phyloP scores from a whole-genome alignment of 106 monocot species.

The Cymbidium sinense region DNA sequence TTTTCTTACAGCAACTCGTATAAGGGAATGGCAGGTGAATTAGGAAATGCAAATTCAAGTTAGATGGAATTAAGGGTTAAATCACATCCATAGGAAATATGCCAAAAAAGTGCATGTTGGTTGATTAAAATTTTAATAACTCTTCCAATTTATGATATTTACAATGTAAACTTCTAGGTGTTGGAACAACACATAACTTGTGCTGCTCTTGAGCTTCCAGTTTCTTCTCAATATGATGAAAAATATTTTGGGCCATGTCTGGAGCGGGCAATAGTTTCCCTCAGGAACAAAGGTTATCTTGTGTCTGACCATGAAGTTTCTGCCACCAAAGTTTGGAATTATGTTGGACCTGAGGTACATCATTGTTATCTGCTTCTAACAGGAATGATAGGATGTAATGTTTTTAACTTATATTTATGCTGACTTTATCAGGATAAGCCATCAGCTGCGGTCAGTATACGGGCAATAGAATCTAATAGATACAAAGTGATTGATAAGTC shows the following conservation, averaged over 20 bases:
- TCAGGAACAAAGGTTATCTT: constrained; percentile 61
- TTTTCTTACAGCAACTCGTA: background rate
- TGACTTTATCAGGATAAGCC: constrained; percentile 42
- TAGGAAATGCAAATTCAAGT: background rate
- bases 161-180: constrained; percentile 27
- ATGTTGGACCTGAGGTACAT: constrained; percentile 81
- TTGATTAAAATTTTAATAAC: background rate
- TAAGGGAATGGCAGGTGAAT: background rate
- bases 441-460: constrained; percentile 53
- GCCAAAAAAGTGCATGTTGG: background rate
- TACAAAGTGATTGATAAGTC: constrained; percentile 59
- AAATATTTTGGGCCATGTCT: constrained; percentile 64
- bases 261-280: constrained; percentile 27
- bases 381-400: background rate
- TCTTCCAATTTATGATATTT: background rate
- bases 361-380: background rate
- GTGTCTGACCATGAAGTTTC: constrained; percentile 22
- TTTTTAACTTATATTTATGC: constrained; percentile 5
- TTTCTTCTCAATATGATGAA: constrained; percentile 65
- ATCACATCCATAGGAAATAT: background rate
- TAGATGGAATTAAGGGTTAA: background rate
- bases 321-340: constrained; percentile 51
- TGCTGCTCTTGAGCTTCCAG: constrained; percentile 84
- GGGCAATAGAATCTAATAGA: constrained; percentile 68
- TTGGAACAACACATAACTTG: constrained; percentile 79